Evolutionary conservation across 192 early-diverging fungal genomes (phyloP).

Genomic region (Backusella sp.): DNA sequence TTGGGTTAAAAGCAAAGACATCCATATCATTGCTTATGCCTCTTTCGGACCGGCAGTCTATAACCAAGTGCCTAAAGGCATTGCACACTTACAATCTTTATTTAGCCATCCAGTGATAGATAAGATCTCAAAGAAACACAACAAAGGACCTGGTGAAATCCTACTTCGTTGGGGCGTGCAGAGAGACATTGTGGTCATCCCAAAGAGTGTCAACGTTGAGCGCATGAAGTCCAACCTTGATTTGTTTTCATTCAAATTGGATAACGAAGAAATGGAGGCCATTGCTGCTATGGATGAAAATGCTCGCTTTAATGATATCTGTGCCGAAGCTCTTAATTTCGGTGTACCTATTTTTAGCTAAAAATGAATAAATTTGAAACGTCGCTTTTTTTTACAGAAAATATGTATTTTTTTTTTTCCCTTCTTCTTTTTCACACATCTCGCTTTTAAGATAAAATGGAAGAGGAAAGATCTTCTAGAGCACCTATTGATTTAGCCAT

Average conservation of each 20-base stretch:
- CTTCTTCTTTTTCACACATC: too few relatives aligned
- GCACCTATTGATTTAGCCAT: not conserved
- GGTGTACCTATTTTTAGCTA: conserved; percentile 45
- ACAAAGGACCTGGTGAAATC: conserved; percentile 55
- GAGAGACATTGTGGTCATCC: conserved; percentile 62
- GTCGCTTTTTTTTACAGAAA: too few relatives aligned
- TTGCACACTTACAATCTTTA: conserved; percentile 37
- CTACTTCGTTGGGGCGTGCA: conserved; percentile 65
- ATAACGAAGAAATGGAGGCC: conserved; percentile 43
- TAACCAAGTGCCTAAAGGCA: conserved; percentile 4
- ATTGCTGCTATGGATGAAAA: conserved; percentile 44
- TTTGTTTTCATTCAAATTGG: conserved; percentile 43
- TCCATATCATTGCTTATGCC: conserved; percentile 71
- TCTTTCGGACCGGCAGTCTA: conserved; percentile 56
- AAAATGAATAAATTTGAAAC: not conserved
- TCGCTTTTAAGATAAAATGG: not conserved
- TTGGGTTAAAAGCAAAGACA: conserved; percentile 51
- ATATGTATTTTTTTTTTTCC: too few relatives aligned
- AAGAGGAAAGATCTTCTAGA: not conserved
- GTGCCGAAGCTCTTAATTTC: conserved; percentile 29
- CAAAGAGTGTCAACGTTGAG: conserved; percentile 55
- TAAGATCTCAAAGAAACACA: conserved; percentile 50
- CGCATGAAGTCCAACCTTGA: conserved; percentile 58
- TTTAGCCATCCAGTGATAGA: conserved; percentile 45
- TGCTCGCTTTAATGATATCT: conserved; percentile 46